Evolutionary conservation across 768 basidiomycete genomes (phyloP).

Genomic region (Gloeophyllum trabeum): DNA sequence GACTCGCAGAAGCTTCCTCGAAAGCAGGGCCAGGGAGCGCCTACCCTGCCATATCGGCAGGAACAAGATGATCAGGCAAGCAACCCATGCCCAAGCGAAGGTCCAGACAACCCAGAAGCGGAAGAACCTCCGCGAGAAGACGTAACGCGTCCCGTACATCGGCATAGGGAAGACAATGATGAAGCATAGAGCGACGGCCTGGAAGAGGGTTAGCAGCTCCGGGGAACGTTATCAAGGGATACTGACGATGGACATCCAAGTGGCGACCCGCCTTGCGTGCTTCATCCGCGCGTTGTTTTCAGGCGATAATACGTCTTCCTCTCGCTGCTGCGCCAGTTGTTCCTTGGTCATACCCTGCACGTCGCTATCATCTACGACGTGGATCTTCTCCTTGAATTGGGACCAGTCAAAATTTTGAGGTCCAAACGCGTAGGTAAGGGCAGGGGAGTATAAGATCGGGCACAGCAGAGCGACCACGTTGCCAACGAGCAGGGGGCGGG

Average conservation of each 20-base stretch:
- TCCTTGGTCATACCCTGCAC: constrained; percentile 48
- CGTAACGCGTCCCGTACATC: constrained; percentile 7
- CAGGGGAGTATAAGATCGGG: constrained; percentile 2
- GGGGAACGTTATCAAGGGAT: neutral
- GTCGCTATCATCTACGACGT: constrained; percentile 69
- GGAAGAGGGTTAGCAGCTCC: neutral
- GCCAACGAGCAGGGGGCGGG: constrained; percentile 7
- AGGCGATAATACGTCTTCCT: neutral
- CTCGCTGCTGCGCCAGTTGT: constrained; percentile 4
- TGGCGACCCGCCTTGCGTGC: neutral
- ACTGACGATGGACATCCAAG: neutral
- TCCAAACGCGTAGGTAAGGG: constrained; percentile 6
- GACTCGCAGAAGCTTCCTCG: constrained; percentile 5
- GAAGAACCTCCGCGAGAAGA: constrained; percentile 8
- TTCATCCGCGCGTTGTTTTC: neutral
- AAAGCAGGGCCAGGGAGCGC: constrained; percentile 4
- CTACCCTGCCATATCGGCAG: constrained; percentile 8
- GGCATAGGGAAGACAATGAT: constrained; percentile 35
- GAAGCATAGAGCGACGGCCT: neutral
- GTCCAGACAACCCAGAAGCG: constrained; percentile 7
- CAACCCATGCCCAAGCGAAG: constrained; percentile 6
- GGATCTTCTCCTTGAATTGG: constrained; percentile 75
- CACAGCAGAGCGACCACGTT: constrained; percentile 4
- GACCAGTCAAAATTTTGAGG: constrained; percentile 31
- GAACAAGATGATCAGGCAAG: constrained; percentile 5